phyloP scores from a whole-genome alignment of 352 stramenopile species.

The Phytophthora pistaciae region DNA sequence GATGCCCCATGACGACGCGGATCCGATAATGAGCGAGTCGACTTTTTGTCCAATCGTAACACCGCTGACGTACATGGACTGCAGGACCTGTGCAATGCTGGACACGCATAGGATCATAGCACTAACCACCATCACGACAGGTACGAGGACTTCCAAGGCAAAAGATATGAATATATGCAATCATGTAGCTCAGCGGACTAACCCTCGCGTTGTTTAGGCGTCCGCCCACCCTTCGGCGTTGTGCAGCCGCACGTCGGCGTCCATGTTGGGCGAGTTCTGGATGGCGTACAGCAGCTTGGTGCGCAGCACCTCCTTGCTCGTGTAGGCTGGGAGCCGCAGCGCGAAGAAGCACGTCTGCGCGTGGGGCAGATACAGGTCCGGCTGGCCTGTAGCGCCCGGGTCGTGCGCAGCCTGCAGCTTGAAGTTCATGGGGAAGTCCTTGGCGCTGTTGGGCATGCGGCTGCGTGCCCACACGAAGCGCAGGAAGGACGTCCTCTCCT shows the following conservation, averaged over 20 bases:
- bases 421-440: conserved; percentile 97
- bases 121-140: not conserved
- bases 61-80: conserved; percentile 11
- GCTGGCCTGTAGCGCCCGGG: conserved; percentile 71
- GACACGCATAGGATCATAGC: not conserved
- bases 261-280: conserved; percentile 97
- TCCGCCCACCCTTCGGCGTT: conserved; percentile 93
- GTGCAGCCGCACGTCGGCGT: conserved; percentile 91
- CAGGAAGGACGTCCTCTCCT: conserved; percentile 96
- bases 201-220: conserved; percentile 48
- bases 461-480: conserved; percentile 98
- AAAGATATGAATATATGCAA: conserved; percentile 28
- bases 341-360: conserved; percentile 99
- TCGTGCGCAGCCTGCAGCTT: conserved; percentile 92
- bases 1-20: conserved; percentile 27
- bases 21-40: conserved; percentile 2
- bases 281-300: conserved; percentile 94
- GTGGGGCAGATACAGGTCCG: conserved; percentile 95
- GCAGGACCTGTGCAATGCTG: not conserved
- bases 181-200: conserved; percentile 15
- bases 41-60: conserved; percentile 23
- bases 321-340: conserved; percentile 96
- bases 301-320: conserved; percentile 87
- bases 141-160: not conserved
- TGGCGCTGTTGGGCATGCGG: conserved; percentile 96